Percentiles rank a stretch among this genome's conserved stretches.
phyloP scores from a whole-genome alignment of 805 yeast genomes.

The Candida koratica region DNA sequence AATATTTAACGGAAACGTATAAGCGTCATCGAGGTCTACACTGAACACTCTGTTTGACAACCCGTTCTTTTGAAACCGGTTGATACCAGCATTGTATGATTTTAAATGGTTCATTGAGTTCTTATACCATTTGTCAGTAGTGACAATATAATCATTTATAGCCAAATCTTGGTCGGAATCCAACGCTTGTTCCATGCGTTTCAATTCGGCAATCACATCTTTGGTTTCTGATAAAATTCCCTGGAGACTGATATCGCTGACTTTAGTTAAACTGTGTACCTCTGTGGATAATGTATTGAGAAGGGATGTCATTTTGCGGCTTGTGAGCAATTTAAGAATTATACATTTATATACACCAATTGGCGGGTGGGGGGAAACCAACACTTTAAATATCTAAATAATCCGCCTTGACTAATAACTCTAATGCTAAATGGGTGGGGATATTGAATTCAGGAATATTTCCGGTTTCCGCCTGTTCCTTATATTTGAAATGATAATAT shows the following conservation, averaged over 20 bases:
- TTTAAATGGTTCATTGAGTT: conserved; percentile 30
- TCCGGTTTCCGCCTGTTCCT: conserved; percentile 45
- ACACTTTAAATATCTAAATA: conserved; percentile 73
- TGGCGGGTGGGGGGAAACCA: too few relatives aligned
- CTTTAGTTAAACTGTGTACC: neutral
- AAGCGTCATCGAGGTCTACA: conserved; percentile 39
- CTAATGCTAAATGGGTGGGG: conserved; percentile 92
- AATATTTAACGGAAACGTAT: conserved; percentile 34
- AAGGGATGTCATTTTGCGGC: conserved; percentile 1
- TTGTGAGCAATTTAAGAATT: too few relatives aligned
- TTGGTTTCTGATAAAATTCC: conserved; percentile 22
- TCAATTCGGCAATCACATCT: conserved; percentile 21
- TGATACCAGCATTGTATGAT: conserved; percentile 31
- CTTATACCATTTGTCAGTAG: conserved; percentile 29
- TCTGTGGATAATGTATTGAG: conserved; percentile 4
- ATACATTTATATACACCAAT: too few relatives aligned
- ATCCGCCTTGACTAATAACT: conserved; percentile 89
- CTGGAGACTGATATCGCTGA: conserved; percentile 22
- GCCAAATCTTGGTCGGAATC: conserved; percentile 5
- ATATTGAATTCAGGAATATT: conserved; percentile 82
- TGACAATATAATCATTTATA: neutral
- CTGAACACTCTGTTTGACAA: conserved; percentile 24
- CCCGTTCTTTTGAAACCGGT: conserved; percentile 32
- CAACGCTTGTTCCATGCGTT: conserved; percentile 4
- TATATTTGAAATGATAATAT: conserved; percentile 68